Percentiles rank a stretch among this genome's conserved stretches.
Conservation (phyloP, 1,284 basidiomycete genomes). For the Ganoderma lingzhi region DNA sequence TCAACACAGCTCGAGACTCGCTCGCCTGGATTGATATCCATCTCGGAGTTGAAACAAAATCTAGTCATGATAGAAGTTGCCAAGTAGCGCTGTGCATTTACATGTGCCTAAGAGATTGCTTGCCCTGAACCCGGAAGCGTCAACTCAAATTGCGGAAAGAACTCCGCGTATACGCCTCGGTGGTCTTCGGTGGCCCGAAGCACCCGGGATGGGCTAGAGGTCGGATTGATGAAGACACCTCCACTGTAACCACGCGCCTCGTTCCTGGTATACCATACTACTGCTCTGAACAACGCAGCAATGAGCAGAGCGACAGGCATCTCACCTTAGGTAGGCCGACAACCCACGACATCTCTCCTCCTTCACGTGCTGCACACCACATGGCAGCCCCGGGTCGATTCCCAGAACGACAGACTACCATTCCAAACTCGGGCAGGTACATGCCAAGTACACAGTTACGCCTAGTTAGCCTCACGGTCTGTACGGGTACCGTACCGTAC, state of each 20-base stretch:
- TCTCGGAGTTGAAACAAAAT: neutral
- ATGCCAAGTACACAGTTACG: neutral
- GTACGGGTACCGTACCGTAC: neutral
- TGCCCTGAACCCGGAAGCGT: too few species aligned
- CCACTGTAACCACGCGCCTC: neutral
- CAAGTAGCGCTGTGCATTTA: neutral
- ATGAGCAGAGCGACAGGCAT: neutral
- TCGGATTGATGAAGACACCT: neutral
- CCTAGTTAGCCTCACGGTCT: neutral
- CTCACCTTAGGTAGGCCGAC: conserved; percentile 19
- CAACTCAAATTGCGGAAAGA: too few species aligned
- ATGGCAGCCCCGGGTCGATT: neutral
- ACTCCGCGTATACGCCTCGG: neutral
- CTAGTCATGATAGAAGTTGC: neutral
- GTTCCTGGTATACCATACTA: conserved; percentile 1
- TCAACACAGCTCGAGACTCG: neutral
- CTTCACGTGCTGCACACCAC: neutral
- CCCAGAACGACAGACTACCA: neutral
- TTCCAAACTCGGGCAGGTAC: neutral
- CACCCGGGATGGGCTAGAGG: neutral
- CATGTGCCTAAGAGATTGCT: neutral
- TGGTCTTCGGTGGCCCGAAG: neutral
- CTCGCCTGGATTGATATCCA: neutral
- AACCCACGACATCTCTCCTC: neutral
- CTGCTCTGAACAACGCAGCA: neutral